Conservation (phyloP, 2,329 filamentous ascomycete species). For the Gremmenia infestans region DNA sequence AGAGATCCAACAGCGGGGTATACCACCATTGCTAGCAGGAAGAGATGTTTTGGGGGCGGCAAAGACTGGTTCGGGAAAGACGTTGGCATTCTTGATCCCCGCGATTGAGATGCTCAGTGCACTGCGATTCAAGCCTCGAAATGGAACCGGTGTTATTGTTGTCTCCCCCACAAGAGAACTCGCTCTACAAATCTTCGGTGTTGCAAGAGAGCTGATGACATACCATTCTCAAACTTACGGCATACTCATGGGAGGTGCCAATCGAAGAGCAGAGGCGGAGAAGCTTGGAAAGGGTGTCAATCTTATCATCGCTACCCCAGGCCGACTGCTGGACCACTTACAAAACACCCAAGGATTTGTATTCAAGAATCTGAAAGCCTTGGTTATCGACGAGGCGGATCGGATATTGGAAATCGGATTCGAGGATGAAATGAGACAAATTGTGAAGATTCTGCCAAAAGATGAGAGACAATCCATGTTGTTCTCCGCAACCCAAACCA, state of each 20-base stretch:
- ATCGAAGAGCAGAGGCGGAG: conserved; percentile 82
- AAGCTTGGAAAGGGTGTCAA: conserved; percentile 95
- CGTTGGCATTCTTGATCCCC: conserved; percentile 87
- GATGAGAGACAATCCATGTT: conserved; percentile 91
- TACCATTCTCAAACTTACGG: conserved; percentile 93
- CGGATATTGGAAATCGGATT: conserved; percentile 96
- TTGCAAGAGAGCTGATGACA: conserved; percentile 87
- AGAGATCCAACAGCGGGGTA: conserved; percentile 82
- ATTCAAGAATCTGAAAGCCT: conserved; percentile 87
- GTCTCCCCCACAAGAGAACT: conserved; percentile 91
- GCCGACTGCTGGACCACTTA: conserved; percentile 86
- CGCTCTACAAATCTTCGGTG: conserved; percentile 92
- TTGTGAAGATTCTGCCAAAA: conserved; percentile 87
- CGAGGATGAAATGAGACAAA: conserved; percentile 96
- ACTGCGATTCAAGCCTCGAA: conserved; percentile 89
- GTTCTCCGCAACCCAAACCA: conserved; percentile 98
- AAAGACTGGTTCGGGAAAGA: conserved; percentile 96
- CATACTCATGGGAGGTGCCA: conserved; percentile 94
- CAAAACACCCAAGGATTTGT: conserved; percentile 85
- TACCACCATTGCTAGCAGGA: conserved; percentile 83
- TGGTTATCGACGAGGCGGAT: conserved; percentile 96
- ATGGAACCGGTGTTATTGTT: conserved; percentile 87
- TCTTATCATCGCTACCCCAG: conserved; percentile 87
- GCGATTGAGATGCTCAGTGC: conserved; percentile 89
- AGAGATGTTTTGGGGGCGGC: conserved; percentile 91